A percentile compares a stretch with the other conserved stretches of the same genome.
Evolutionary conservation across 768 basidiomycete species (phyloP).

Genomic region (Botryobasidium botryosum): DNA sequence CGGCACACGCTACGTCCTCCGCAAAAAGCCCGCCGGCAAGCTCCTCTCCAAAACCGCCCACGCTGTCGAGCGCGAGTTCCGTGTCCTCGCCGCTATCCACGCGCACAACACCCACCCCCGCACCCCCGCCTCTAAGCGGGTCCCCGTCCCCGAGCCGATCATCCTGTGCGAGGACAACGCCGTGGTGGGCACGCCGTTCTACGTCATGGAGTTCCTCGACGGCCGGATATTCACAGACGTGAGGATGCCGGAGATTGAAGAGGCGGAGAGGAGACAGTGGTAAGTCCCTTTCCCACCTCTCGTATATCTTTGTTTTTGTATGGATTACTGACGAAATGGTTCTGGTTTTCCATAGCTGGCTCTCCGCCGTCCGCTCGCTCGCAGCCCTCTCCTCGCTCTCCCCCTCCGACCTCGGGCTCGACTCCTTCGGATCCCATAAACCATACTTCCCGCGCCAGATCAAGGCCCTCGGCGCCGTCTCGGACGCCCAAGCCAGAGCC

Average conservation of each 20-base stretch:
- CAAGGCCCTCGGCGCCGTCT: constrained; percentile 69
- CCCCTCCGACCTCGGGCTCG: constrained; percentile 49
- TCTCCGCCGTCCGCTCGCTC: constrained; percentile 55
- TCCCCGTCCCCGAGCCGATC: constrained; percentile 78
- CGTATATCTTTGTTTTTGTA: not conserved
- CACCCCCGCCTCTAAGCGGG: constrained; percentile 32
- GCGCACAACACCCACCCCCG: constrained; percentile 42
- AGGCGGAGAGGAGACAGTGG: constrained; percentile 54
- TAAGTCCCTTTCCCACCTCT: constrained; percentile 20
- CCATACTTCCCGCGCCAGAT: constrained; percentile 91
- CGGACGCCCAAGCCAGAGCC: constrained; percentile 54
- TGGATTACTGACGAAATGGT: not conserved
- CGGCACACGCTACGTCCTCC: constrained; percentile 56
- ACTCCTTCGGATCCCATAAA: constrained; percentile 50
- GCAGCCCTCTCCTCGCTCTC: constrained; percentile 47
- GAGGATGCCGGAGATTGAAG: constrained; percentile 50
- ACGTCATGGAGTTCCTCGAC: constrained; percentile 90
- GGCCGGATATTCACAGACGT: constrained; percentile 87
- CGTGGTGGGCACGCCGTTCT: constrained; percentile 81
- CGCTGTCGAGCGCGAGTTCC: constrained; percentile 87
- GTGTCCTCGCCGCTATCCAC: constrained; percentile 60
- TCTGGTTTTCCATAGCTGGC: constrained; percentile 42
- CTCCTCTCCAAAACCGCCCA: constrained; percentile 86
- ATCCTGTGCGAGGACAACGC: constrained; percentile 60
- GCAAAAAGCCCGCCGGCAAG: constrained; percentile 82